These are phyloP conservation scores for Mesembryanthemum crystallinum DNA, from an alignment of 148 eudicot species.

Conservation along the genomic window DNA sequence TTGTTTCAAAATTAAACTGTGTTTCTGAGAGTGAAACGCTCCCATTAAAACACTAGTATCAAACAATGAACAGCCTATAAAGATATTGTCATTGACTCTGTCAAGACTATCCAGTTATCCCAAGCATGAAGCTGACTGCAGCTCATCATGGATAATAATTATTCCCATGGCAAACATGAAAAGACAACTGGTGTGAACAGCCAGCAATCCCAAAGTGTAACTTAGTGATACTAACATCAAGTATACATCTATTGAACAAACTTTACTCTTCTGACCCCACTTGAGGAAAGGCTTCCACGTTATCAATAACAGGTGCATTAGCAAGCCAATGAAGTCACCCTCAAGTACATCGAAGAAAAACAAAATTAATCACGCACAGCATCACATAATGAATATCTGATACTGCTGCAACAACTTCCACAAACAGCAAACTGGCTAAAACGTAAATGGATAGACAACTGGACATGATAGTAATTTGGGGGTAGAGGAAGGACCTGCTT, in stretches of 20 bases:
- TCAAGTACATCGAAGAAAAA: not conserved
- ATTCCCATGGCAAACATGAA: not conserved
- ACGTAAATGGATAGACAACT: not conserved
- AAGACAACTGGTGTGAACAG: not conserved
- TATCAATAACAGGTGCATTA: not conserved
- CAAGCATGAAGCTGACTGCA: not conserved
- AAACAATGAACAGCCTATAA: too few species aligned
- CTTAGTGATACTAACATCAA: not conserved
- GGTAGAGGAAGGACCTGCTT: conserved; percentile 48
- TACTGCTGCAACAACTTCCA: not conserved
- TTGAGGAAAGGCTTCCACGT: not conserved
- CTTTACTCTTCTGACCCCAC: not conserved
- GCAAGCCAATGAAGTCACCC: not conserved
- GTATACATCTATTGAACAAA: not conserved
- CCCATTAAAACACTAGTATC: too few species aligned
- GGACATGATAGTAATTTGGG: not conserved
- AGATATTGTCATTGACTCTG: too few species aligned
- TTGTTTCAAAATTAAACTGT: too few species aligned
- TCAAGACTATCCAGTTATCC: not conserved
- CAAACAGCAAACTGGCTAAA: not conserved
- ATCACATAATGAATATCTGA: not conserved
- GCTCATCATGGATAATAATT: not conserved
- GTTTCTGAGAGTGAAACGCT: too few species aligned
- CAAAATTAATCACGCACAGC: not conserved
- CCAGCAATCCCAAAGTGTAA: not conserved